Base-by-base conservation (phyloP, 2,329 filamentous ascomycete genomes). In the Fusarium mexicanum region DNA sequence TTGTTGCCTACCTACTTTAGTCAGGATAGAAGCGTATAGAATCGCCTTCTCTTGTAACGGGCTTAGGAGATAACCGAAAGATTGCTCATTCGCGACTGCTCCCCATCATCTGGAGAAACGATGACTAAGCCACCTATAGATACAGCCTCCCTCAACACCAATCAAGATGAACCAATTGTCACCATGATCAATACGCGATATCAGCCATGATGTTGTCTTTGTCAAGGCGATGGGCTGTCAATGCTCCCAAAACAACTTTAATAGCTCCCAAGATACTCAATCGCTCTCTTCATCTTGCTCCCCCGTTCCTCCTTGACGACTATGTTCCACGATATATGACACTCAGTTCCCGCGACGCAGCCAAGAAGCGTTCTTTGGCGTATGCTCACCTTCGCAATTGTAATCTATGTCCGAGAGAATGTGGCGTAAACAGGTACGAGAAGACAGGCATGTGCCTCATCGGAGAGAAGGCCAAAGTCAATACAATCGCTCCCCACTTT, bases 401-500 rank as follows among this genome's bases (percentile, higher is more conserved):
- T 83, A 97, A 96, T 77, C 86, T 97, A 13, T 97, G 94, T 76
- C 94, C 94, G 5, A 87, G 93, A 18, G 84, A 90, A 51, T 96
- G 94, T 81, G 90, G 91, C 61, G 92, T 96, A 40, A 95, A 97
- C 80, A 90, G 94, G n/a, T 94, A 91, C 77, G 90, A 95, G 82
- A 92, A 87, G 74, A 94, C 92, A 2, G 94, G 94, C 20, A 88
- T 93, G 78, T 97, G 94, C 79, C 85, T 96, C 67, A 92, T 96
- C 75, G 93, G 93, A 20, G 88, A 92, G 67, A 91, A 88, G 53
- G 93, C 91, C 64, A 94, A 94, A 78, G 93, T 96, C 75, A 95
- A 94, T 80, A 93, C 93, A 13, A 94, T 97, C 74, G 94, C 93
- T 66, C 94, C 94, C 58, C 94, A 96, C 82, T 95, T 95, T 80